Base-by-base conservation (phyloP, 1,284 basidiomycete species). In the Malassezia cuniculi region DNA sequence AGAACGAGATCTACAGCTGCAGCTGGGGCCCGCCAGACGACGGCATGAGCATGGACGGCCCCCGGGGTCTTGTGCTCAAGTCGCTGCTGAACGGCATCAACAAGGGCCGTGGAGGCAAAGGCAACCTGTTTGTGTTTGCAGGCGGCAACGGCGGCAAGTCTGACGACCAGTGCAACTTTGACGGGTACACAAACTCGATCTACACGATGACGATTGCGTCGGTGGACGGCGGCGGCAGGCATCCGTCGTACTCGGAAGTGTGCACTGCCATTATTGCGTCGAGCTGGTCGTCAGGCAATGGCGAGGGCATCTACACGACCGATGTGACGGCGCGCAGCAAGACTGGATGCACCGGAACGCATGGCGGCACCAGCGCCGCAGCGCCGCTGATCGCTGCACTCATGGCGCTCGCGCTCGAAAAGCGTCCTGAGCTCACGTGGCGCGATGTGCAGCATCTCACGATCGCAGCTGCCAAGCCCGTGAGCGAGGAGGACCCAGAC, bases 161-260 rank as follows among this genome's bases (percentile, higher is more conserved):
- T 36, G 85, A 82, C 21, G 93, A 99, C 66, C 93, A 97, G 70
- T 99, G 93, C 73, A 99, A 99, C 69, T 97, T 99, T 66, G 93
- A 97, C 57, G 93, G 93, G 5, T 99, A 97, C 69, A 99, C 93
- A 22, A 97, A 97, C 67, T 85, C 82, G 53, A 93, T 95, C 51
- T 95, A 87, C 70, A 86, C 82, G 5, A 79, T 97, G 39, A 99
- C 93, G 0, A 85, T 99, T 20, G 82, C 86, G 7, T 85, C 93
- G 0, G 75, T 94, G 42, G 90, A 97, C 62, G 78, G 82, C 62
- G 82, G 84, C 61, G 90, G 87, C 8, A 70, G 85, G 27, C 90
- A 94, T 65, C 93, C 93, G 5, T 87, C 83, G 64, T 99, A 99
- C 61, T 97, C 90, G 7, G 93, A 99, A 69, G 73, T 86, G 36